Base-by-base conservation (phyloP, 2,329 filamentous ascomycete genomes). In the Nothopassalora personata region DNA sequence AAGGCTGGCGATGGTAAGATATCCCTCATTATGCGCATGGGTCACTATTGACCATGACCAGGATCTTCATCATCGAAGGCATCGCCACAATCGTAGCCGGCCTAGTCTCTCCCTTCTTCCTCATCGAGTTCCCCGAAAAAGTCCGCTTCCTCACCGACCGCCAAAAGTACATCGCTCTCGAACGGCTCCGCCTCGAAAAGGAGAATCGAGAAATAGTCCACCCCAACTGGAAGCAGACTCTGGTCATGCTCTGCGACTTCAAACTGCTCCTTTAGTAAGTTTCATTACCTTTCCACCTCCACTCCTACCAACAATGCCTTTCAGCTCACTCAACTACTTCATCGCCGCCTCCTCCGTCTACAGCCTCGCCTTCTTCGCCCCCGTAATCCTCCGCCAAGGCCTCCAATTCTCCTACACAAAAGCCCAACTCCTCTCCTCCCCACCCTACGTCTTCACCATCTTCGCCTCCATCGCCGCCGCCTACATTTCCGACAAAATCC, bases 331-430 rank as follows among this genome's bases (percentile, higher is more conserved):
- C 5, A 67, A 71, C 47, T 70, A 71, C 62, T 72, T 71, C 52
- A 65, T 71, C 3, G 66, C 65, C 5, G 69, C 67, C 1, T 71
- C 69, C 3, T 67, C 88, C 55, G 81, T 82, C 3, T 93, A 93
- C 71, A 84, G 88, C 0, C 81, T 94, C 8, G 87, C 88, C 1
- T 93, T 89, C 73, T 93, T 92, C 70, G 75, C 92, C 4, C 89
- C 90, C 6, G 83, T 92, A 67, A 89, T 94, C 66, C 83, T 95
- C 5, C 69, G 70, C 8, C 64, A 74, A 27, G 80, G 80, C 18
- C 83, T 92, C 78, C 81, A 83, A 13, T 92, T 90, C 76, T 77
- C 73, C 50, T 77, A 86, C 5, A 86, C 80, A 7, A 77, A 77
- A 52, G 78, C 87, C 0, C 88, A 91, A 73, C 90, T 87, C 69